Conservation (phyloP, 1,284 basidiomycete species). For the Sporisorium scitamineum region DNA sequence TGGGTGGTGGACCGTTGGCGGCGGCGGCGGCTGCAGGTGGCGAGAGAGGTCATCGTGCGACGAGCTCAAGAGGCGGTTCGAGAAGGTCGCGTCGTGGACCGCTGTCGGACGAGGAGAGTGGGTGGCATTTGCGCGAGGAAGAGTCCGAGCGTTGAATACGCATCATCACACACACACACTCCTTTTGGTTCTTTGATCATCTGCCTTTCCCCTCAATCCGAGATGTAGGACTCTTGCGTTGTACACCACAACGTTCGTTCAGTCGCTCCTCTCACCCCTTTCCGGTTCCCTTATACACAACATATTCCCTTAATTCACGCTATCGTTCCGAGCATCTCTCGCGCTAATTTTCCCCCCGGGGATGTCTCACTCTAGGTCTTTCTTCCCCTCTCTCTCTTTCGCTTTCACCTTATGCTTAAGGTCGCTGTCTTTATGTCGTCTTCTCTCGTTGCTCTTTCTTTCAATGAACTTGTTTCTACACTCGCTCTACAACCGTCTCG, state of each 20-base stretch:
- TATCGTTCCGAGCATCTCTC: conserved; percentile 5
- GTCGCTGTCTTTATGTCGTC: background rate
- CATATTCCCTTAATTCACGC: background rate
- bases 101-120: conserved; percentile 45
- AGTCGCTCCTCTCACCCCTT: conserved; percentile 30
- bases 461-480: background rate
- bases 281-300: background rate
- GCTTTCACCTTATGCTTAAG: background rate
- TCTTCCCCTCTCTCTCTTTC: background rate
- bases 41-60: background rate
- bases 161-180: background rate
- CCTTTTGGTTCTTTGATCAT: background rate
- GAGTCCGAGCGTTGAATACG: conserved; percentile 24
- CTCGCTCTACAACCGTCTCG: background rate
- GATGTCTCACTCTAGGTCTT: background rate
- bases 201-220: background rate
- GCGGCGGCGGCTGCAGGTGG: conserved; percentile 43
- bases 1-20: conserved; percentile 30
- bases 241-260: conserved; percentile 9
- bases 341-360: background rate
- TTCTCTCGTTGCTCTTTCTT: background rate
- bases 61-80: conserved; percentile 21
- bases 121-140: conserved; percentile 53
- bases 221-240: conserved; percentile 25
- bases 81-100: conserved; percentile 27